Percentiles rank a stretch among this genome's conserved stretches.
Evolutionary conservation across 1,139 yeast genomes (phyloP).

Genomic region (Magnusiomyces starmeri): DNA sequence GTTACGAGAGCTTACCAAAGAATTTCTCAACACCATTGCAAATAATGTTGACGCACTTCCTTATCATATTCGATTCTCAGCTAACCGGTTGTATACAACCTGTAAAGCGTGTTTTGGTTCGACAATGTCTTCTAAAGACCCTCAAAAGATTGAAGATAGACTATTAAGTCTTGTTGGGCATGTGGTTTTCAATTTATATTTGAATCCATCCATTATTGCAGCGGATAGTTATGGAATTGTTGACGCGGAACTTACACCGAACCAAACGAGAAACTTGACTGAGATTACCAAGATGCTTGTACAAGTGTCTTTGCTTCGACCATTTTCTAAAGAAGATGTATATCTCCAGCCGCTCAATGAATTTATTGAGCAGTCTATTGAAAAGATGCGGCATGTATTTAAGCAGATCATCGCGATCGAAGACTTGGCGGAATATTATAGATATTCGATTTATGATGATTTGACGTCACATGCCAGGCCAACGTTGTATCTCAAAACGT

Average conservation of each 20-base stretch:
- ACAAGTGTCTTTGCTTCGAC: conserved; percentile 60
- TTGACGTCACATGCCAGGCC: conserved; percentile 63
- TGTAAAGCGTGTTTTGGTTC: conserved; percentile 44
- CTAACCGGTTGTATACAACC: conserved; percentile 37
- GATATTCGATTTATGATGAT: conserved; percentile 63
- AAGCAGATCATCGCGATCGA: conserved; percentile 46
- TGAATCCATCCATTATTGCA: conserved; percentile 55
- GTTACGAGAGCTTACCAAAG: conserved; percentile 64
- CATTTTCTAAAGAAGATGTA: conserved; percentile 55
- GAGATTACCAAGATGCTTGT: conserved; percentile 54
- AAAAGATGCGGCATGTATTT: conserved; percentile 41
- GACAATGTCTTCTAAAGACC: conserved; percentile 26
- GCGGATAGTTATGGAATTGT: conserved; percentile 62
- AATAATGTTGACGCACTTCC: conserved; percentile 48
- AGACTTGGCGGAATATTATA: conserved; percentile 54
- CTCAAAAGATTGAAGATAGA: conserved; percentile 30
- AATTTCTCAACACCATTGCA: conserved; percentile 45
- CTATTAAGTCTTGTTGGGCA: conserved; percentile 65
- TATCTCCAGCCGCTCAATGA: conserved; percentile 78
- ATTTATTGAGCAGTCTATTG: conserved; percentile 48
- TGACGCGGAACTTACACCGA: conserved; percentile 31
- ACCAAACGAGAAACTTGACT: conserved; percentile 46
- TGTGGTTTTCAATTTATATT: conserved; percentile 53
- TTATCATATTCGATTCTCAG: conserved; percentile 48
- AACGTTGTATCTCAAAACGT: conserved; percentile 50